Evolutionary conservation across 2,329 filamentous ascomycete species (phyloP), one percentile per base, ranked within the genome.

Genomic region (Aspergillus intermedius): DNA sequence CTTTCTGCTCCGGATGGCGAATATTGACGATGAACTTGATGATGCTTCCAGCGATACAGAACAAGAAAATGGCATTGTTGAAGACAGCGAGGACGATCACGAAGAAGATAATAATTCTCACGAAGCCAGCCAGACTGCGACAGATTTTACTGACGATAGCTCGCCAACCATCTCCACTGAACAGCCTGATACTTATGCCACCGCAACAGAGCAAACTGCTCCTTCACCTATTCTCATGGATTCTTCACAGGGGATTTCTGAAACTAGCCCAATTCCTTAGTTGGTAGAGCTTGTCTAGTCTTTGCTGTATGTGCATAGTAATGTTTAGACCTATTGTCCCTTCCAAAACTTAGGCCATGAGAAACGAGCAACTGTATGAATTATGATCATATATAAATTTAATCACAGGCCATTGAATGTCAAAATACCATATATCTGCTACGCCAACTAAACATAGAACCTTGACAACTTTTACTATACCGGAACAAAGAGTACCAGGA

Each of bases 1-100:
- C 47, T 95, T 95, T 60, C 76, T 87, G 6, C 57, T 75, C 4
- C 74, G 80, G 6, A 91, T 95, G 87, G 77, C 80, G 19, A 77
- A 76, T 1, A 79, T 90, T 23, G 81, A 87, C 42, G 59, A 56
- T 4, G 67, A 72, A 9, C 51, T 59, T 23, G 55, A 28, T 25
- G 54, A 53, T n/a, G 60, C 66, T 39, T 50, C 42, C 13, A 49
- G 43, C 34, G 48, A 46, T 8, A 46, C 46, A 4, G 49, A 30
- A 7, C 25, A 47, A 1, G 49, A 47, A 1, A 49, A 51, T 19
- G 44, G 49, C 34, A 44, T 35, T 21, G 4, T 19, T 13, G 42
- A 40, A 42, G 43, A 40, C 17, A 19, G 17, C 17, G 17, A 19
- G 3, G 17, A 19, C 17, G 2, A 19, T 19, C 2, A 19, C 12